Percentiles rank a stretch among this genome's conserved stretches.
These are phyloP conservation scores for Ogataea chonburiensis DNA, from an alignment of 805 yeast species.

Conservation along the genomic window DNA sequence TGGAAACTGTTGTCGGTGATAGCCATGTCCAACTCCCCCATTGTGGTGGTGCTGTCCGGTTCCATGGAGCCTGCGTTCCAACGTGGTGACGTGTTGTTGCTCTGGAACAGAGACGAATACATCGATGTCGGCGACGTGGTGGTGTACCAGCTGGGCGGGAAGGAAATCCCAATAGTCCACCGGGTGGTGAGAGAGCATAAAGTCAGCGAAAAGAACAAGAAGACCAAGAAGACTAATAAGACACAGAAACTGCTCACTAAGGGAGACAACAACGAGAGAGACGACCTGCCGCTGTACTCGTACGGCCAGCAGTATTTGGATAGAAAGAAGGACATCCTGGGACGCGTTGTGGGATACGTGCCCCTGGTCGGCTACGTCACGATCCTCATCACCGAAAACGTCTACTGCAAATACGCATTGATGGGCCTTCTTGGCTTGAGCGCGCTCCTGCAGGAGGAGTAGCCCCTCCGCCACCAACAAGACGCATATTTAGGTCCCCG, in stretches of 20 bases:
- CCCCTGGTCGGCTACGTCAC: slow-evolving; percentile 91
- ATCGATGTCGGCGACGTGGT: slow-evolving; percentile 89
- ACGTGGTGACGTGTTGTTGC: slow-evolving; percentile 88
- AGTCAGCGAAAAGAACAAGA: slow-evolving; percentile 28
- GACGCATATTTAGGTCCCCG: no score
- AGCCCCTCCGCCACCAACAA: no score
- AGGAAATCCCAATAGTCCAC: slow-evolving; percentile 94
- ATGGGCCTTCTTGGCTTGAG: slow-evolving; percentile 73
- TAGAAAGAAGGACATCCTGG: slow-evolving; percentile 75
- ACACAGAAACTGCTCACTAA: slow-evolving; percentile 63
- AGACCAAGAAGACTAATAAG: slow-evolving; percentile 13
- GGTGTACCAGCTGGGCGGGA: slow-evolving; percentile 79
- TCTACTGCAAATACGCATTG: slow-evolving; percentile 74
- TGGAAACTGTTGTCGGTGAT: slow-evolving; percentile 82
- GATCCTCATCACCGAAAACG: slow-evolving; percentile 84
- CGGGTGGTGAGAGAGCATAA: slow-evolving; percentile 86
- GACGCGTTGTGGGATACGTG: slow-evolving; percentile 88
- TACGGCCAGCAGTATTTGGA: slow-evolving; percentile 72
- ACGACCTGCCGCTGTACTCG: slow-evolving; percentile 85
- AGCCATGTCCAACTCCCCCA: slow-evolving; percentile 85
- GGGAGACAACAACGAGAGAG: slow-evolving; percentile 94
- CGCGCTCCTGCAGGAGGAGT: slow-evolving; percentile 58
- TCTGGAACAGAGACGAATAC: slow-evolving; percentile 77
- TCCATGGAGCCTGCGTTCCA: slow-evolving; percentile 99
- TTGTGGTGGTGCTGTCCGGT: slow-evolving; percentile 95